Evolutionary conservation across 1,284 basidiomycete genomes (phyloP).

Genomic region (Tremellales sp.): DNA sequence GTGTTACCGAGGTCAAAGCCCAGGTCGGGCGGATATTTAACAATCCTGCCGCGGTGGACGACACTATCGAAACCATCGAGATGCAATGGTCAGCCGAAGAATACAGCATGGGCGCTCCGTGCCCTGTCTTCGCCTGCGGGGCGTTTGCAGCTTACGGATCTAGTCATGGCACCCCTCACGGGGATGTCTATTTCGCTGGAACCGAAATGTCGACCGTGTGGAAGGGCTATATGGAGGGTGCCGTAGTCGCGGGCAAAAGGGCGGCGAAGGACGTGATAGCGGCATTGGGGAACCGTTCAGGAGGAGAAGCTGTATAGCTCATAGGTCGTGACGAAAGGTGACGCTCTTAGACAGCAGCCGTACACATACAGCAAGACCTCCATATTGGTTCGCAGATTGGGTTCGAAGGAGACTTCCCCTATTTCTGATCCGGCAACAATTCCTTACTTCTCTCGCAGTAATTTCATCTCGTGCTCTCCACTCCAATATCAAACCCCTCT

Average conservation of each 20-base stretch:
- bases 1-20: background rate
- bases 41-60: background rate
- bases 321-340: background rate
- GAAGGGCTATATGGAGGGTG: conserved; percentile 18
- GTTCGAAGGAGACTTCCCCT: too few species aligned
- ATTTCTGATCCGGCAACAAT: too few species aligned
- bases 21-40: background rate
- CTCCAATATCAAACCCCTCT: too few species aligned
- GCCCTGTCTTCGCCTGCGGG: background rate
- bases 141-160: background rate
- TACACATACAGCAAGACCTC: background rate
- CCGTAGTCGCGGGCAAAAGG: conserved; percentile 4
- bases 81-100: conserved; percentile 3
- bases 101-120: background rate
- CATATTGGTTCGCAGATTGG: background rate
- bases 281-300: too few species aligned
- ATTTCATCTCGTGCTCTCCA: too few species aligned
- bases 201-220: conserved; percentile 10
- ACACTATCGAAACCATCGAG: conserved; percentile 3
- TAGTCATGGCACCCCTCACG: background rate
- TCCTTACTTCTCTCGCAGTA: too few species aligned
- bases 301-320: background rate
- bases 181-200: conserved; percentile 9
- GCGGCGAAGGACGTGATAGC: conserved; percentile 4
- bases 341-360: background rate